Evolutionary conservation across 2,329 filamentous ascomycete genomes (phyloP).

Genomic region (Aspergillus melleus): DNA sequence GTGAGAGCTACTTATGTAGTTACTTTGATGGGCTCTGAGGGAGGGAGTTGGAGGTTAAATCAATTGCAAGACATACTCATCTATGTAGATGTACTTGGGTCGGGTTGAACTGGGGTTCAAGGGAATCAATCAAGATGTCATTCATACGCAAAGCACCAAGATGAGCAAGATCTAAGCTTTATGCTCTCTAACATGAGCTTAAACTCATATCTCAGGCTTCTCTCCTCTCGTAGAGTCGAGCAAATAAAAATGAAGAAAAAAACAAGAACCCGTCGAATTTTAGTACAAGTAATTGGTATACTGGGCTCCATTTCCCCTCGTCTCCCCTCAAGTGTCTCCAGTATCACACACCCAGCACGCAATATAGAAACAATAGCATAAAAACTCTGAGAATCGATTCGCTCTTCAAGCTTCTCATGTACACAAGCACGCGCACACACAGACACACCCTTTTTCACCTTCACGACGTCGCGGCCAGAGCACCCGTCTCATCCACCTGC

Average conservation of each 20-base stretch:
- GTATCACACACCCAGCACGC: neutral
- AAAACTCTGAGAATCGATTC: neutral
- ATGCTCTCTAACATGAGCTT: neutral
- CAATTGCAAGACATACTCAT: neutral
- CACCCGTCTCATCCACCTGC: constrained; percentile 35
- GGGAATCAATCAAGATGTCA: neutral
- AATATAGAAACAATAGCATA: neutral
- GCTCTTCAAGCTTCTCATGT: neutral
- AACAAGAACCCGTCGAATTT: constrained; percentile 31
- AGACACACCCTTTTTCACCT: constrained; percentile 1
- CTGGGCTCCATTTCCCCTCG: neutral
- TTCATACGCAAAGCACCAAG: neutral
- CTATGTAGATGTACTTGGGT: neutral
- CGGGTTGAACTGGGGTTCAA: neutral
- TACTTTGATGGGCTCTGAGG: neutral
- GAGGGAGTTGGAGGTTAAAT: neutral
- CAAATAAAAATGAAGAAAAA: constrained; percentile 13
- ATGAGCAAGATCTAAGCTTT: neutral
- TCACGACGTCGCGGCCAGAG: constrained; percentile 41
- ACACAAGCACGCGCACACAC: neutral
- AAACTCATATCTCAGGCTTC: neutral
- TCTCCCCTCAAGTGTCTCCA: neutral
- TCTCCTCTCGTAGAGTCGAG: neutral
- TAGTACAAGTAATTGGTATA: constrained; percentile 27
- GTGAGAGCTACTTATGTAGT: neutral